Conservation (phyloP, 176 grass and related monocot species). For the Echinochloa phyllopogon region DNA sequence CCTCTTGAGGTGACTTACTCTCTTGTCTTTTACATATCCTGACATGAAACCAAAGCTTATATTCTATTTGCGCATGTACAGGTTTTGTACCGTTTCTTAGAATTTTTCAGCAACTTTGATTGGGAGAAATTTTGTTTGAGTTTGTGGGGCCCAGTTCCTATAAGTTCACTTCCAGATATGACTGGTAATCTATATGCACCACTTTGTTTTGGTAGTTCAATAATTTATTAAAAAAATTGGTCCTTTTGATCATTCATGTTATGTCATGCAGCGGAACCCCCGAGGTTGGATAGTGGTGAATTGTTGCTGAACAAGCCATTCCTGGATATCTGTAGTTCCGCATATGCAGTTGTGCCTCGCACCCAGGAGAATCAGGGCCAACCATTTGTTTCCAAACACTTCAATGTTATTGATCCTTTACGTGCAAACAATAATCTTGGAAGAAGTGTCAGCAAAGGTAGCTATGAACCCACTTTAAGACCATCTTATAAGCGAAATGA, state of each 20-base stretch:
- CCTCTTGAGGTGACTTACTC: slow-evolving; percentile 81
- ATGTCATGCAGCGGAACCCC: slow-evolving; percentile 72
- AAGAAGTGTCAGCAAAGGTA: slow-evolving; percentile 97
- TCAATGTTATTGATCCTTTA: slow-evolving; percentile 97
- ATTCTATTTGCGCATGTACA: slow-evolving; percentile 49
- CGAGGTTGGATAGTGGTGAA: slow-evolving; percentile 66
- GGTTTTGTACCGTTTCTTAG: slow-evolving; percentile 94
- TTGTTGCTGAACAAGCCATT: slow-evolving; percentile 74
- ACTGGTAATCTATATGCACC: slow-evolving; percentile 60
- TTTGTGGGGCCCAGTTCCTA: slow-evolving; percentile 88
- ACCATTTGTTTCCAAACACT: slow-evolving; percentile 89
- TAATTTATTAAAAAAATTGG: slow-evolving; percentile 14
- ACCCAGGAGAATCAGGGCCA: slow-evolving; percentile 68
- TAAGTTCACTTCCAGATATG: slow-evolving; percentile 90
- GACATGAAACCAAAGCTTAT: slow-evolving; percentile 38
- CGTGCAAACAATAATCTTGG: slow-evolving; percentile 91
- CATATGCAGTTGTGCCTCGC: slow-evolving; percentile 58
- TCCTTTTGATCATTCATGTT: slow-evolving; percentile 30
- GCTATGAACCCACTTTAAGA: slow-evolving; percentile 8
- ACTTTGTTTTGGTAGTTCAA: slow-evolving; percentile 18
- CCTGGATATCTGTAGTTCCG: slow-evolving; percentile 63
- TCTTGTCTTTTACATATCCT: slow-evolving; percentile 31
- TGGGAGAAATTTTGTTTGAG: slow-evolving; percentile 94
- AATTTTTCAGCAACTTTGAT: slow-evolving; percentile 98
- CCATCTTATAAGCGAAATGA: slow-evolving; percentile 28